Evolutionary conservation across 257 asterid species (phyloP).

Genomic region (Ajuga chamaepitys): DNA sequence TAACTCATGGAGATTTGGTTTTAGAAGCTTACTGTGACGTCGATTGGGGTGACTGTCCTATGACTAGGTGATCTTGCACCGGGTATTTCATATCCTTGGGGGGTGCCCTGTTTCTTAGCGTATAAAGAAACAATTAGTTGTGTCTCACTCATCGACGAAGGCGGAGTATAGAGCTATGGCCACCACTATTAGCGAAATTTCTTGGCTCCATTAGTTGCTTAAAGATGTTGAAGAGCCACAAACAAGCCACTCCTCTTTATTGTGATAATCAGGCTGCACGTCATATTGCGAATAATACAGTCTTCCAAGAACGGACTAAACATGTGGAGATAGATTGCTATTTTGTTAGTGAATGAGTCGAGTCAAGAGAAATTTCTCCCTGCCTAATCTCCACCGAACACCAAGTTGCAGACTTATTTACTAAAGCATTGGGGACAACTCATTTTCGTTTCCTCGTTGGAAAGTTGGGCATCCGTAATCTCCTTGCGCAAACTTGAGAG

Average conservation of each 20-base stretch:
- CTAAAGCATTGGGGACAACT: not conserved
- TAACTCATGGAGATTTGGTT: too few relatives aligned
- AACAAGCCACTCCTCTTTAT: not conserved
- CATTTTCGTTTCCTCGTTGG: not conserved
- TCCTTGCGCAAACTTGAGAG: too few relatives aligned
- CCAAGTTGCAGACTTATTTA: not conserved
- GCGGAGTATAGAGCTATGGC: too few relatives aligned
- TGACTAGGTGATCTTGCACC: too few relatives aligned
- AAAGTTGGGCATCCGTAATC: not conserved
- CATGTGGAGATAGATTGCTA: too few relatives aligned
- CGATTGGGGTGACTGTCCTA: too few relatives aligned
- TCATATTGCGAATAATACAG: not conserved
- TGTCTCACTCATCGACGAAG: too few relatives aligned
- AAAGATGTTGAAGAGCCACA: not conserved
- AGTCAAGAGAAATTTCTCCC: not conserved
- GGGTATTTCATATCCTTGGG: too few relatives aligned
- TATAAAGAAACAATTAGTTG: too few relatives aligned
- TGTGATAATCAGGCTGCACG: not conserved
- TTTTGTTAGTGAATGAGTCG: not conserved
- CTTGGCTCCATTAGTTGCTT: not conserved
- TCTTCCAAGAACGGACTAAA: not conserved
- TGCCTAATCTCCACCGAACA: not conserved
- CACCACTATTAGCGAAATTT: too few relatives aligned
- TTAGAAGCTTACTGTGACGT: too few relatives aligned
- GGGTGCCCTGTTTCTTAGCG: too few relatives aligned